phyloP scores from a whole-genome alignment of 225 moss, liverwort and hornwort genomes.

The Physcomitrellopsis africana region DNA sequence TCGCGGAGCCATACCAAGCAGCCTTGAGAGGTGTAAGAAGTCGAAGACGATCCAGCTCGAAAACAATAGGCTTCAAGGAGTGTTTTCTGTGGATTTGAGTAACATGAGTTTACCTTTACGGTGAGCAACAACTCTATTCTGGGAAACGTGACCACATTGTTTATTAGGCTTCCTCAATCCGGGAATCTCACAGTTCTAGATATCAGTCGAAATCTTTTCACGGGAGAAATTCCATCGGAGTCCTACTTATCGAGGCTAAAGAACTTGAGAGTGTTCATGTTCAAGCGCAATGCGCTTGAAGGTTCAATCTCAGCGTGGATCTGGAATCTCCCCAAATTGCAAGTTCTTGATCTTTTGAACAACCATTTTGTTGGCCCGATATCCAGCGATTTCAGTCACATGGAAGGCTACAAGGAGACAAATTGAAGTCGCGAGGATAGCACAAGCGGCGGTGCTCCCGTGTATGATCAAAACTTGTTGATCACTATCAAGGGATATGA shows the following conservation, averaged over 20 bases:
- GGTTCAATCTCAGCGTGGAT: conserved; percentile 20
- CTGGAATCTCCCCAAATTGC: conserved; percentile 1
- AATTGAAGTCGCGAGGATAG: not conserved
- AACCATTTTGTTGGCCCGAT: conserved; percentile 3
- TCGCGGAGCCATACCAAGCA: too few species aligned
- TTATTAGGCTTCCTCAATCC: not conserved
- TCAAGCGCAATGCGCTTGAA: conserved; percentile 14
- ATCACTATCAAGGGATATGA: not conserved
- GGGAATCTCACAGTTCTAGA: conserved; percentile 3
- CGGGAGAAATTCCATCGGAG: conserved; percentile 37
- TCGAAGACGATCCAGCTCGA: too few species aligned
- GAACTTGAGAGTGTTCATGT: conserved; percentile 35
- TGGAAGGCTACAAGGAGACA: not conserved
- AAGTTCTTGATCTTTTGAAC: conserved; percentile 23
- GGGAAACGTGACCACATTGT: not conserved
- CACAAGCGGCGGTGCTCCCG: not conserved
- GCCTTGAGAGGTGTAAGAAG: too few species aligned
- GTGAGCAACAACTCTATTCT: conserved; percentile 24
- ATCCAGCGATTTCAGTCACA: conserved; percentile 1
- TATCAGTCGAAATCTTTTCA: conserved; percentile 19
- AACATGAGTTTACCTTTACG: conserved; percentile 3
- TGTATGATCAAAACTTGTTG: conserved; percentile 7
- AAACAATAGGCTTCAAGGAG: conserved; percentile 3
- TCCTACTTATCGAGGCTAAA: conserved; percentile 32
- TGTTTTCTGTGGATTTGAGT: not conserved